Base-by-base conservation (phyloP, 148 eudicot genomes). In the Rhododendron henanense region DNA sequence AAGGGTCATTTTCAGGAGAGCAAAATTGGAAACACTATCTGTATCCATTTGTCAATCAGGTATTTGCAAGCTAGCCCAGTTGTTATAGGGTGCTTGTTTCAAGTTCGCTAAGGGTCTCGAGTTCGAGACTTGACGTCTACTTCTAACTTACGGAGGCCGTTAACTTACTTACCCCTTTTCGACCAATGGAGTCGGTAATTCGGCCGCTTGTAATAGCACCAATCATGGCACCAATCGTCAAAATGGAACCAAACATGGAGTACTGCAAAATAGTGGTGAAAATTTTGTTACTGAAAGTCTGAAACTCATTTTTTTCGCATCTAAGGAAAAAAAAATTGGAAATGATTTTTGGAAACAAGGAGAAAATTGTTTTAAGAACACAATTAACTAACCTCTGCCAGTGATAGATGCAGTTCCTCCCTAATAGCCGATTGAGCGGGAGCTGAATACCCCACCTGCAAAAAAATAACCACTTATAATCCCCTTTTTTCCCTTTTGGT, bases 381-480 rank as follows among this genome's bases (percentile, higher is more conserved):
- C 23, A n/a, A 28, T 25, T 31, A 31, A 31, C 15, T 11, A 81
- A 94, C 98, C 95, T 95, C 86, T 25, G 93, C 90, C 47, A 94
- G 51, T 7, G 96, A 85, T 44, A 95, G 89, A 89, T 87, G 75
- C 67, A 95, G 93, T 84, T 95, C 96, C 63, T 89, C 85, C 53
- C 94, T 92, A 67, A 95, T 95, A 48, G 90, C 96, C 81, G 95
- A 91, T 84, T 95, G 98, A 78, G 94, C 86, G n/a, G 98, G 96
- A 73, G 98, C 91, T 73, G 98, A 94, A 85, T 90, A 95, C 19
- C 98, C 96, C 89, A 94, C 96, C 98, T 95, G 89, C 94, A 91
- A 87, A 88, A 90, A 39, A 63, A 4, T 77, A 50, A 18, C n/a
- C 21, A 59, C 1, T 59, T 19, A 1, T 53, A 33, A 33, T 33